Evolutionary conservation across 495 filamentous ascomycete species (phyloP).

Genomic region (Penicillium odoratum): DNA sequence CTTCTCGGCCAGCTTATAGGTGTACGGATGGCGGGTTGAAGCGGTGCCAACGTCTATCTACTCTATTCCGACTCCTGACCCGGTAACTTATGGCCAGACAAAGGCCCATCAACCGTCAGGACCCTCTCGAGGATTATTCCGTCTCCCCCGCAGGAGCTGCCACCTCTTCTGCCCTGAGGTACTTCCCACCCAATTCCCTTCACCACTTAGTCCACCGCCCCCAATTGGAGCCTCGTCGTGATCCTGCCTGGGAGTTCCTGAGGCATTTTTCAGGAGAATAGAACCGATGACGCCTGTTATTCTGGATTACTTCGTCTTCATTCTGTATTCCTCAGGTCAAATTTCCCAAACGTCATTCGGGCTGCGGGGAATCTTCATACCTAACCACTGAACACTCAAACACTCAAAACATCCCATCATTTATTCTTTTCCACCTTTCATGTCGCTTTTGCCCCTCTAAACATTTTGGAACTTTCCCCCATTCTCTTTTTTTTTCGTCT

Average conservation of each 20-base stretch:
- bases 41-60: conserved; percentile 35
- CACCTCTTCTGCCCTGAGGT: conserved; percentile 50
- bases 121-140: conserved; percentile 50
- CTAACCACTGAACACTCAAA: background rate
- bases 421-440: background rate
- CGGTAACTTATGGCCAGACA: conserved; percentile 54
- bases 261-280: background rate
- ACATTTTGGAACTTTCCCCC: background rate
- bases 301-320: background rate
- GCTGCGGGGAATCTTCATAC: conserved; percentile 1
- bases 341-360: background rate
- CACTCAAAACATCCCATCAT: background rate
- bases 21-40: conserved; percentile 52
- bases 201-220: background rate
- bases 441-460: background rate
- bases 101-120: conserved; percentile 50
- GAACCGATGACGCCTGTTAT: background rate
- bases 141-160: conserved; percentile 41
- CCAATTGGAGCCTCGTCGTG: background rate
- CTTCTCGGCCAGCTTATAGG: conserved; percentile 20
- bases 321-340: background rate
- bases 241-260: background rate
- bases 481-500: conserved; percentile 4
- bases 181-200: conserved; percentile 7
- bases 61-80: conserved; percentile 37